Evolutionary conservation across 106 monocot species (phyloP).

Genomic region (Hemerocallis citrina): DNA sequence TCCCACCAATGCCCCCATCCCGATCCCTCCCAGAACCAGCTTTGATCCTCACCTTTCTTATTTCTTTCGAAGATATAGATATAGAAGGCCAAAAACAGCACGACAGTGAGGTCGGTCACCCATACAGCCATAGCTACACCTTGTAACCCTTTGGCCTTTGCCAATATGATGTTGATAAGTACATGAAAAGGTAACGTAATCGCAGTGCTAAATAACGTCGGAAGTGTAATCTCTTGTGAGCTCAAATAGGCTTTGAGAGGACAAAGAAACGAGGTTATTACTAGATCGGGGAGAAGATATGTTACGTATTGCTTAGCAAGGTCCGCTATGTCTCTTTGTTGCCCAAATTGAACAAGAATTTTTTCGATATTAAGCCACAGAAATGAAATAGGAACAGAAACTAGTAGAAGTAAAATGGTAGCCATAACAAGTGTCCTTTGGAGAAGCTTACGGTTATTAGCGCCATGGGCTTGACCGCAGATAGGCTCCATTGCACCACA

Average conservation of each 20-base stretch:
- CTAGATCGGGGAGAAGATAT: slow-evolving; percentile 67
- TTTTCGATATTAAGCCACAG: slow-evolving; percentile 72
- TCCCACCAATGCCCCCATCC: slow-evolving; percentile 16
- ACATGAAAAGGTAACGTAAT: slow-evolving; percentile 51
- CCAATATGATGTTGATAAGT: slow-evolving; percentile 42
- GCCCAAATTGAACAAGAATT: slow-evolving; percentile 53
- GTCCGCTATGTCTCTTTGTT: slow-evolving; percentile 41
- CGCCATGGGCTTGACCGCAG: slow-evolving; percentile 86
- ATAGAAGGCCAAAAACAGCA: slow-evolving; percentile 40
- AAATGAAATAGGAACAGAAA: slow-evolving; percentile 56
- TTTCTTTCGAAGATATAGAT: slow-evolving; percentile 30
- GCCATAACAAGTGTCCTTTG: slow-evolving; percentile 69
- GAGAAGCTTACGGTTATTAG: slow-evolving; percentile 58
- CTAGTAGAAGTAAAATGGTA: slow-evolving; percentile 43
- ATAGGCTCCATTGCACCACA: slow-evolving; percentile 73
- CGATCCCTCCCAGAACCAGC: background rate
- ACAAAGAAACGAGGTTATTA: slow-evolving; percentile 56
- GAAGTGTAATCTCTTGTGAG: slow-evolving; percentile 70
- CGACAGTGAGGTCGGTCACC: slow-evolving; percentile 50
- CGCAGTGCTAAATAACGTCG: slow-evolving; percentile 55
- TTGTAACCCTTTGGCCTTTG: slow-evolving; percentile 30
- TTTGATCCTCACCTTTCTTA: background rate
- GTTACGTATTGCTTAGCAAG: slow-evolving; percentile 43
- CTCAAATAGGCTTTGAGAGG: slow-evolving; percentile 85
- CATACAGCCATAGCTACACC: slow-evolving; percentile 77